Percentiles rank a stretch among this genome's conserved stretches.
Conservation (phyloP, 2,329 filamentous ascomycete species). For the Aspergillus oerlinghausenensis region DNA sequence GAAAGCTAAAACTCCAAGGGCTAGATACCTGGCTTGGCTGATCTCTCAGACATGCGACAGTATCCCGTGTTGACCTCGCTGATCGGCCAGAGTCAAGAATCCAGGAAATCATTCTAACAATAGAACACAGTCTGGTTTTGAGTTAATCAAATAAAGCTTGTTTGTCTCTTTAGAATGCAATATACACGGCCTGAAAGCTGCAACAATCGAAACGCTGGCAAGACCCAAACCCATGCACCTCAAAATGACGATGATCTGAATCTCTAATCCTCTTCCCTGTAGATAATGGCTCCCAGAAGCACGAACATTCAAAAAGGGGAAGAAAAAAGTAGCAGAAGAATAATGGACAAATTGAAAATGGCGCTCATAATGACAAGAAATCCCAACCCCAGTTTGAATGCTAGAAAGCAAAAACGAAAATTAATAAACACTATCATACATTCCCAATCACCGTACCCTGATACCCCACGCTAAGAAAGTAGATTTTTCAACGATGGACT, state of each 20-base stretch:
- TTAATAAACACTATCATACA: constrained; percentile 18
- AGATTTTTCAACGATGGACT: constrained; percentile 72
- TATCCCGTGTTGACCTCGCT: background rate
- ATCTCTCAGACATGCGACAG: background rate
- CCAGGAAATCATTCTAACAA: background rate
- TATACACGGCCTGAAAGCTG: too few relatives aligned
- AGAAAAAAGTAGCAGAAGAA: background rate
- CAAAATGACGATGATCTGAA: background rate
- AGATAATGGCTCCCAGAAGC: background rate
- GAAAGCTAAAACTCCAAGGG: too few relatives aligned
- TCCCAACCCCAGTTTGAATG: background rate
- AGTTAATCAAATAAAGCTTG: background rate
- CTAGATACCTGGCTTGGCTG: background rate
- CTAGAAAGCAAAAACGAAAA: constrained; percentile 8
- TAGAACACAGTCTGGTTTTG: background rate
- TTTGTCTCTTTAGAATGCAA: background rate
- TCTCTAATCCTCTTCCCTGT: background rate
- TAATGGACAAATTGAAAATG: background rate
- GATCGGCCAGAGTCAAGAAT: too few relatives aligned
- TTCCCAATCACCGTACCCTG: background rate
- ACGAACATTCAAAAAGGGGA: background rate
- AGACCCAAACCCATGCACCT: background rate
- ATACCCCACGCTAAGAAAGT: constrained; percentile 50
- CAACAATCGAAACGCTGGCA: background rate
- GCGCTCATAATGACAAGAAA: background rate